Evolutionary conservation across 2,329 filamentous ascomycete species (phyloP).

Genomic region (Geosmithia morbida): DNA sequence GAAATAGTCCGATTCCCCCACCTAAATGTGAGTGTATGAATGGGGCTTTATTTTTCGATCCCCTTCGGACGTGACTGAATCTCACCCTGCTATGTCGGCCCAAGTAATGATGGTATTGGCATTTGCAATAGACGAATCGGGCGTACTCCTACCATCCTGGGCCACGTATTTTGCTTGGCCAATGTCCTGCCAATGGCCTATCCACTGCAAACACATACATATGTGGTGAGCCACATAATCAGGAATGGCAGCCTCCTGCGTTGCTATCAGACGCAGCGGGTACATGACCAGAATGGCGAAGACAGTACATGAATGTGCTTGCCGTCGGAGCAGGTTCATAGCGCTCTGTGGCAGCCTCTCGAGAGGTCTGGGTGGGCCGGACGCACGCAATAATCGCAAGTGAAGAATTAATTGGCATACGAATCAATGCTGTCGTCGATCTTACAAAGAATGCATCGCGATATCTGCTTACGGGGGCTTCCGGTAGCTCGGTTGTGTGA

Average conservation of each 20-base stretch:
- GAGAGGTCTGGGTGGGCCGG: not conserved
- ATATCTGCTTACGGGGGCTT: not conserved
- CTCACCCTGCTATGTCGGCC: not conserved
- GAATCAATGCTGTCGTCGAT: not conserved
- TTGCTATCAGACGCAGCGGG: not conserved
- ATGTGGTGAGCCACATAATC: not conserved
- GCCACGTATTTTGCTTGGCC: not conserved
- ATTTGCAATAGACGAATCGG: not conserved
- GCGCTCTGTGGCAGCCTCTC: not conserved
- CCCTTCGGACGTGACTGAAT: too few relatives aligned
- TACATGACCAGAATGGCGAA: not conserved
- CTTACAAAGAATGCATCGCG: not conserved
- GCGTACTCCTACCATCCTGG: not conserved
- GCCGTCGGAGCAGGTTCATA: not conserved
- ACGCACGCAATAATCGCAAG: not conserved
- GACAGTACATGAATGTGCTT: not conserved
- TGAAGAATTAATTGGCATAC: not conserved
- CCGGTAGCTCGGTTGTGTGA: not conserved
- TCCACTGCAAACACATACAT: not conserved
- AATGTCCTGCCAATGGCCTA: not conserved
- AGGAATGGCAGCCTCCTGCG: not conserved
- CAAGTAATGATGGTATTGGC: not conserved
- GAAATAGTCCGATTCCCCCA: too few relatives aligned
- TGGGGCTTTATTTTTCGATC: too few relatives aligned
- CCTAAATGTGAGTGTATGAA: too few relatives aligned